These are phyloP conservation scores for Grigorovia transvaalensis DNA, from an alignment of 805 yeast species.

Conservation along the genomic window DNA sequence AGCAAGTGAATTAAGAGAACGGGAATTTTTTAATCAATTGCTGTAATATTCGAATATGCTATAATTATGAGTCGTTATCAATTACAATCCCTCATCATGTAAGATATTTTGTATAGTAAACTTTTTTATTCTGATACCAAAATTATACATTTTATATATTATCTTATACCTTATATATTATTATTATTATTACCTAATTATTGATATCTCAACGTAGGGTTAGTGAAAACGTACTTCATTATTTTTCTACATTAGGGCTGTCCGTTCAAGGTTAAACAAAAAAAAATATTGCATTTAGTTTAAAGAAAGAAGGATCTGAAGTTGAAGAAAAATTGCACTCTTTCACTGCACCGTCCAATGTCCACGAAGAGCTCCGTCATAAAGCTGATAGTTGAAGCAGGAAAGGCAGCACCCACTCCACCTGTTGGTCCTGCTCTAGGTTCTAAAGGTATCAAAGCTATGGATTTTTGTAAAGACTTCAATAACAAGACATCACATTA, in stretches of 20 bases:
- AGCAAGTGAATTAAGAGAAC: conserved; percentile 1
- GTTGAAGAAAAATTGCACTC: not conserved
- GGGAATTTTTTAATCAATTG: not conserved
- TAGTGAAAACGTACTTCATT: too few species aligned
- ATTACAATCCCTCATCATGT: not conserved
- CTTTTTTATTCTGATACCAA: not conserved
- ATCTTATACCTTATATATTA: not conserved
- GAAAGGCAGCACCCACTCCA: conserved; percentile 96
- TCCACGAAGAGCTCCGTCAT: conserved; percentile 53
- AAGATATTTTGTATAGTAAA: not conserved
- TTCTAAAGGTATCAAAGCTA: conserved; percentile 96
- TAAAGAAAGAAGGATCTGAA: too few species aligned
- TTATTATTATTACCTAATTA: not conserved
- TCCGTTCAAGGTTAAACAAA: too few species aligned
- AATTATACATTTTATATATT: not conserved
- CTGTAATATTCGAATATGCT: not conserved
- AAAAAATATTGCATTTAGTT: too few species aligned
- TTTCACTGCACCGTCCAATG: not conserved
- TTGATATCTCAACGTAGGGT: too few species aligned
- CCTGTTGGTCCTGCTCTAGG: conserved; percentile 99
- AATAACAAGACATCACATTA: conserved; percentile 90
- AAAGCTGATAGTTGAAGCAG: conserved; percentile 90
- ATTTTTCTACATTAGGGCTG: too few species aligned
- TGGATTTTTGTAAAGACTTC: conserved; percentile 96
- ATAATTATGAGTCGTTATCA: not conserved